phyloP scores from a whole-genome alignment of 768 basidiomycete species.

The Russula foetens region DNA sequence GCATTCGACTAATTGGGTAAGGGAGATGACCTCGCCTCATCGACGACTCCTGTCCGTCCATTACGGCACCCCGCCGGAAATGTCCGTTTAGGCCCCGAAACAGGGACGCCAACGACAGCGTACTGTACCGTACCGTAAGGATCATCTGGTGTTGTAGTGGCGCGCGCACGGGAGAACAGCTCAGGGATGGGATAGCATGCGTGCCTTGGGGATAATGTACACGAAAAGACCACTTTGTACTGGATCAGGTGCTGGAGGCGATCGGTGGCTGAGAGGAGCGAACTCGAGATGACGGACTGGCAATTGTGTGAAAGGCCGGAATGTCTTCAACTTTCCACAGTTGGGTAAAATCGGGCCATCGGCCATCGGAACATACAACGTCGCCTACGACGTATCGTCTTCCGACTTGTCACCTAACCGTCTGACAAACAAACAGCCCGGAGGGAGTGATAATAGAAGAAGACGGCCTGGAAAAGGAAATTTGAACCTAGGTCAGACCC shows the following conservation, averaged over 20 bases:
- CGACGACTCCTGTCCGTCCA: neutral
- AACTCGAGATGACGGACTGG: neutral
- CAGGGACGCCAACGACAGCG: neutral
- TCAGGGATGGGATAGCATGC: neutral
- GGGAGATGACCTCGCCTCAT: neutral
- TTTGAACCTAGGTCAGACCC: too few relatives aligned
- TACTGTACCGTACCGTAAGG: neutral
- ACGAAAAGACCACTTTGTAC: too few relatives aligned
- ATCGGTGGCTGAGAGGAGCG: neutral
- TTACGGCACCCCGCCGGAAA: neutral
- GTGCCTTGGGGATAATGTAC: too few relatives aligned
- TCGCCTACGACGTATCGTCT: neutral
- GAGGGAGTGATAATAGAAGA: neutral
- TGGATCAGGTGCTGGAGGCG: neutral
- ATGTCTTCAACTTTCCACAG: neutral
- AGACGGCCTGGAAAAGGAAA: neutral
- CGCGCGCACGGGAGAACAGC: neutral
- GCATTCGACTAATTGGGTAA: neutral
- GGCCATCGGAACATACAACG: neutral
- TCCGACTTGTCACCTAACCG: neutral
- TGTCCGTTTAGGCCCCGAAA: neutral
- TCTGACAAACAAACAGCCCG: neutral
- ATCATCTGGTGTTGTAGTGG: neutral
- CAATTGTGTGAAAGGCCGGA: neutral
- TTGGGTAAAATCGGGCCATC: neutral